phyloP scores from a whole-genome alignment of 192 early-diverging fungal species.

The Coemansia sp. region DNA sequence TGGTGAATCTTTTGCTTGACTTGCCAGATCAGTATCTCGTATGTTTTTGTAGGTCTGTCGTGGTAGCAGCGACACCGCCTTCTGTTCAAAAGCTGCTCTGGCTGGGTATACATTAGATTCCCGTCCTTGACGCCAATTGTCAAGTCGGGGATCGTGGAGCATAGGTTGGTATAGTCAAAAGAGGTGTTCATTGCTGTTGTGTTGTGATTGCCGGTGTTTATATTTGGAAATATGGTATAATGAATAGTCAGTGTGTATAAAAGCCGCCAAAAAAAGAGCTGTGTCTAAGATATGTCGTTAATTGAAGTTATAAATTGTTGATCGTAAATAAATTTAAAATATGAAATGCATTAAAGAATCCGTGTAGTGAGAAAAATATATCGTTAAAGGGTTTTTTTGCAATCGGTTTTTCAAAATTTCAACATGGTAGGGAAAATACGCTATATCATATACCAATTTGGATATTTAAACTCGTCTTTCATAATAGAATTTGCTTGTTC shows the following conservation, averaged over 20 bases:
- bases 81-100: slow-evolving; percentile 40
- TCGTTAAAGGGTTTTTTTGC: neutral
- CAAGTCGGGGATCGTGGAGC: slow-evolving; percentile 37
- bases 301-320: neutral
- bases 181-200: slow-evolving; percentile 1
- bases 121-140: slow-evolving; percentile 46
- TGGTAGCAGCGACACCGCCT: slow-evolving; percentile 34
- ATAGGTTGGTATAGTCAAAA: slow-evolving; percentile 17
- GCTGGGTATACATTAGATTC: slow-evolving; percentile 39
- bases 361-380: neutral
- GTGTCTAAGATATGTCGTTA: too few relatives aligned
- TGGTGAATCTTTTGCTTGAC: slow-evolving; percentile 26
- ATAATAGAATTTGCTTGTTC: neutral
- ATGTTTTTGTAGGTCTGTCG: slow-evolving; percentile 3
- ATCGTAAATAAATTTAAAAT: neutral
- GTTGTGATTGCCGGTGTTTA: too few relatives aligned
- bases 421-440: neutral
- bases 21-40: slow-evolving; percentile 14
- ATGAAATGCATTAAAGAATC: neutral
- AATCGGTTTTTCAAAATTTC: neutral
- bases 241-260: neutral
- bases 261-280: neutral
- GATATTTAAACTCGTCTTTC: neutral
- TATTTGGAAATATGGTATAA: neutral
- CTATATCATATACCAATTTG: slow-evolving; percentile 6